These are phyloP conservation scores for Backusella australiensis DNA, from an alignment of 192 early-diverging fungal genomes.

Conservation along the genomic window DNA sequence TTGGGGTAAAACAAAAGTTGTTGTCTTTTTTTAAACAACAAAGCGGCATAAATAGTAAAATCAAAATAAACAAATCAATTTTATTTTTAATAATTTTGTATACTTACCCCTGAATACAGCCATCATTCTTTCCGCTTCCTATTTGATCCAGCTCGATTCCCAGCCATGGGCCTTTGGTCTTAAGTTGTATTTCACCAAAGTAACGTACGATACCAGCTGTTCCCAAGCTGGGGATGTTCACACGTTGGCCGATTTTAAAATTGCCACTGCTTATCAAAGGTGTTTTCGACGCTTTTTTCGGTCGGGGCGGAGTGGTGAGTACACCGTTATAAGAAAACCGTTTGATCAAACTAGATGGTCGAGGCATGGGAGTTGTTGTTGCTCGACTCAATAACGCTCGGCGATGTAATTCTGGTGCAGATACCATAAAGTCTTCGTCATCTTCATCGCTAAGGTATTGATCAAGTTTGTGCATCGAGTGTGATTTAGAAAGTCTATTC, in stretches of 20 bases:
- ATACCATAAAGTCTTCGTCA: not conserved
- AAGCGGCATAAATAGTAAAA: conserved; percentile 2
- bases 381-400: conserved; percentile 1
- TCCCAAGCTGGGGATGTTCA: conserved; percentile 9
- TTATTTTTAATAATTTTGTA: not conserved
- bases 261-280: not conserved
- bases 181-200: conserved; percentile 66
- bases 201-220: conserved; percentile 62
- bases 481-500: conserved; percentile 3
- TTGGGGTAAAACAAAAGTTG: not conserved
- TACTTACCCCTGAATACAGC: conserved; percentile 60
- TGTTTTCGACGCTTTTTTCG: not conserved
- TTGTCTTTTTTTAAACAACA: not conserved
- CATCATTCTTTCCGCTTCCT: conserved; percentile 78
- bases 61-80: conserved; percentile 1
- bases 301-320: not conserved
- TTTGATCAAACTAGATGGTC: conserved; percentile 8
- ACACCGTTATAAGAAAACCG: conserved; percentile 6
- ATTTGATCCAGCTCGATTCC: conserved; percentile 72
- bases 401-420: not conserved
- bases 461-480: conserved; percentile 8
- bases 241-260: conserved; percentile 14
- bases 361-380: conserved; percentile 12
- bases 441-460: conserved; percentile 2
- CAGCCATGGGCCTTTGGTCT: conserved; percentile 69